These are phyloP conservation scores for Fusarium guadeloupense DNA, from an alignment of 2,329 filamentous ascomycete genomes.

Conservation along the genomic window DNA sequence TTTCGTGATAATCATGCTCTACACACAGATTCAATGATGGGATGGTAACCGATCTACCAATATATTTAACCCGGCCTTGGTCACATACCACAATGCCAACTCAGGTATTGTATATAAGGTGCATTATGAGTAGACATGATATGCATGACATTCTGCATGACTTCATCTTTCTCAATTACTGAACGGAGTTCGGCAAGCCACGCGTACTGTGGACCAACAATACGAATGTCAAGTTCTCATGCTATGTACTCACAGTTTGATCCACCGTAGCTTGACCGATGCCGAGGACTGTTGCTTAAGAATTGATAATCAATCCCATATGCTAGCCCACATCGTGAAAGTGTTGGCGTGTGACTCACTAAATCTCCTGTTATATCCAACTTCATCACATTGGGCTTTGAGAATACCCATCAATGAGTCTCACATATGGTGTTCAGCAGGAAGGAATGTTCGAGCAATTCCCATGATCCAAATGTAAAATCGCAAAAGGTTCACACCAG, in stretches of 20 bases:
- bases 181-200: conserved; percentile 23
- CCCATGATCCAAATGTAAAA: neutral
- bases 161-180: conserved; percentile 5
- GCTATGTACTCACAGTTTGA: no score
- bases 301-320: no score
- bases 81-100: neutral
- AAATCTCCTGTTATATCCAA: neutral
- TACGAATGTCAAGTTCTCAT: neutral
- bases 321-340: no score
- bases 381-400: neutral
- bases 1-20: neutral
- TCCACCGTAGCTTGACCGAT: no score
- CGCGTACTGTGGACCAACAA: conserved; percentile 31
- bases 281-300: no score
- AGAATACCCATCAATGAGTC: no score
- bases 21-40: neutral
- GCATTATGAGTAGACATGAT: neutral
- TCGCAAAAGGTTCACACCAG: neutral
- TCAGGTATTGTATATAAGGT: neutral
- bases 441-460: neutral
- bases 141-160: neutral
- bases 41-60: neutral
- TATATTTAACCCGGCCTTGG: neutral
- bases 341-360: no score
- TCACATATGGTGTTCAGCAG: no score